Conservation (phyloP, 345 rosid species). For the Camelina sativa region DNA sequence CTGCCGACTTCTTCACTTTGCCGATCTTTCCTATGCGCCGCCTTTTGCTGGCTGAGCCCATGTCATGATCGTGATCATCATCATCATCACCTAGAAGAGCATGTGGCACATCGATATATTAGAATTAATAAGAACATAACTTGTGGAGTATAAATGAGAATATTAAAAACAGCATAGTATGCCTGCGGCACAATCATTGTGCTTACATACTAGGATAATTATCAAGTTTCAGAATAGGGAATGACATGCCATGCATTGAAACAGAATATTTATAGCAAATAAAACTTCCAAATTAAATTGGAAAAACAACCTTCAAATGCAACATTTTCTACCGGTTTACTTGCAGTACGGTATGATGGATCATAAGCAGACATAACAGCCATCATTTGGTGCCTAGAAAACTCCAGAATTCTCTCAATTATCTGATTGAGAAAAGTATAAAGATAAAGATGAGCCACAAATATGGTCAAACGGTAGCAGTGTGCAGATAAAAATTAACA, state of each 20-base stretch:
- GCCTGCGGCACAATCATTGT: slow-evolving; percentile 2
- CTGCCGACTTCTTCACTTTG: slow-evolving; percentile 77
- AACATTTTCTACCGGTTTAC: slow-evolving; percentile 76
- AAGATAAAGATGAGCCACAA: not conserved
- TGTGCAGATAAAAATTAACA: not conserved
- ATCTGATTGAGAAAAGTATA: slow-evolving; percentile 55
- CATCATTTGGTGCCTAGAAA: slow-evolving; percentile 85
- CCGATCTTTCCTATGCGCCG: slow-evolving; percentile 64
- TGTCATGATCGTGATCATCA: slow-evolving; percentile 74
- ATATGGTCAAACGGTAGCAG: slow-evolving; percentile 18
- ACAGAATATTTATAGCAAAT: slow-evolving; percentile 25
- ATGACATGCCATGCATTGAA: slow-evolving; percentile 13
- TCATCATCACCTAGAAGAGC: slow-evolving; percentile 76
- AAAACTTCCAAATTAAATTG: slow-evolving; percentile 28
- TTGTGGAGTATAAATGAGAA: slow-evolving; percentile 25
- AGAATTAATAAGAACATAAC: slow-evolving; percentile 24
- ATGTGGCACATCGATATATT: slow-evolving; percentile 33
- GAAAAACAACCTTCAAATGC: slow-evolving; percentile 70
- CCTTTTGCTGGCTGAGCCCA: slow-evolving; percentile 83
- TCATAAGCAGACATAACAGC: slow-evolving; percentile 92
- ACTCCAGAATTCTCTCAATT: slow-evolving; percentile 95
- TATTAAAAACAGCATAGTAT: slow-evolving; percentile 1
- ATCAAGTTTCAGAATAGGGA: slow-evolving; percentile 3
- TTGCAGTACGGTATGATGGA: slow-evolving; percentile 83
- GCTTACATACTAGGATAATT: slow-evolving; percentile 21